These are phyloP conservation scores for Ophiostoma angusticollis DNA, from an alignment of 2,329 filamentous ascomycete species.

Conservation along the genomic window DNA sequence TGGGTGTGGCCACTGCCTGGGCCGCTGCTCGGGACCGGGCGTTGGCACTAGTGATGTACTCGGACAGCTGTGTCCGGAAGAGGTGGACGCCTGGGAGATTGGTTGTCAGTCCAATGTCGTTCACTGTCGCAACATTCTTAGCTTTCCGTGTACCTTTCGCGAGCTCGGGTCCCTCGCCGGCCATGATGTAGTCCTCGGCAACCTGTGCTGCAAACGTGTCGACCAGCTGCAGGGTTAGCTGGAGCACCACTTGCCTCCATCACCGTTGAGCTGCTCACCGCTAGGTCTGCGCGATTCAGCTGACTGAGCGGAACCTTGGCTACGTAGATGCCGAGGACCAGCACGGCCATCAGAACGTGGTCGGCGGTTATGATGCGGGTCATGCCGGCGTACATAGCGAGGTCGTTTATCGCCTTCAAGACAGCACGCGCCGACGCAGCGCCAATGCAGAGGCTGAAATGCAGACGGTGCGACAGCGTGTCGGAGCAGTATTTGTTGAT, in stretches of 20 bases:
- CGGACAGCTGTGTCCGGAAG: conserved; percentile 3
- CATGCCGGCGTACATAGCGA: conserved; percentile 3
- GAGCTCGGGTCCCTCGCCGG: background rate
- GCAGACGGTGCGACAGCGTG: conserved; percentile 6
- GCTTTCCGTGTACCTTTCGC: background rate
- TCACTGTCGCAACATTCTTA: too few species aligned
- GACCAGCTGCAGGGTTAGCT: background rate
- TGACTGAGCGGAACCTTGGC: conserved; percentile 7
- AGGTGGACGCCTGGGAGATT: background rate
- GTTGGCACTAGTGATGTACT: background rate
- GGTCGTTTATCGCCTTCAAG: conserved; percentile 5
- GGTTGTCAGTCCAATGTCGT: background rate
- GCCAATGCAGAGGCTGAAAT: conserved; percentile 10
- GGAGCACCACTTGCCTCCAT: too few species aligned
- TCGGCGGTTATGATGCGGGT: conserved; percentile 5
- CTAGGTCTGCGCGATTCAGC: conserved; percentile 4
- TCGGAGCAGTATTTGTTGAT: conserved; percentile 8
- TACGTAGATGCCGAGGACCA: conserved; percentile 7
- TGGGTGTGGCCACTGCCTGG: background rate
- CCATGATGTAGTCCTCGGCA: background rate
- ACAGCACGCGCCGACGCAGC: conserved; percentile 5
- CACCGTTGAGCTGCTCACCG: too few species aligned
- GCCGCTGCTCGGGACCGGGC: background rate
- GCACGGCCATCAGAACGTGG: conserved; percentile 6
- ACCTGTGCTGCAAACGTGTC: conserved; percentile 4